Evolutionary conservation across 2,329 filamentous ascomycete genomes (phyloP).

Genomic region (Botrytis aclada): DNA sequence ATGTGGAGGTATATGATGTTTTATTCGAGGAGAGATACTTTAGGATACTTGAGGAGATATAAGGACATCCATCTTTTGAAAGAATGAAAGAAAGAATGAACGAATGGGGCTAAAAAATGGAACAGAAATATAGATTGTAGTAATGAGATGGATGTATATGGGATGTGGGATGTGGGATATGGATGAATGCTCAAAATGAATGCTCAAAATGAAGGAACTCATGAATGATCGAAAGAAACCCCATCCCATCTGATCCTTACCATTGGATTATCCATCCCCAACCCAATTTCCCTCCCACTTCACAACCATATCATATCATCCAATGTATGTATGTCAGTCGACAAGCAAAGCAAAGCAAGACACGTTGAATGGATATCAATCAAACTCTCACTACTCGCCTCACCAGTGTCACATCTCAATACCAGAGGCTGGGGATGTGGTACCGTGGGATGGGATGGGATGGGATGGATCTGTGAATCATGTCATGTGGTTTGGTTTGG

Average conservation of each 20-base stretch:
- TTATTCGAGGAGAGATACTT: no score
- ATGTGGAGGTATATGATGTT: not conserved
- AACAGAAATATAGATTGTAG: not conserved
- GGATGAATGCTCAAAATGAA: not conserved
- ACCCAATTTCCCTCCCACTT: no score
- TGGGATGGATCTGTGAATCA: no score
- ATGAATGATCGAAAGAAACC: not conserved
- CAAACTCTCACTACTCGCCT: not conserved
- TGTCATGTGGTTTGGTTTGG: no score
- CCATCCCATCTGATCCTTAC: not conserved
- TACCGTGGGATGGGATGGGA: no score
- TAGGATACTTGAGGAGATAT: no score
- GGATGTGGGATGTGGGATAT: not conserved
- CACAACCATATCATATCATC: no score
- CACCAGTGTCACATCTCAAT: not conserved
- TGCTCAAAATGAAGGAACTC: not conserved
- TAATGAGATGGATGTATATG: no score
- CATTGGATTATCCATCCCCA: not conserved
- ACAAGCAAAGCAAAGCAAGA: not conserved
- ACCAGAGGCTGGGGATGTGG: not conserved
- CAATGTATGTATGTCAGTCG: no score
- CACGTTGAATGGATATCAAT: not conserved
- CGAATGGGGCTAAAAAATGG: not conserved
- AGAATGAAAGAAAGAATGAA: not conserved
- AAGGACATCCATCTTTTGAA: not conserved